Evolutionary conservation across 495 filamentous ascomycete species (phyloP).

Genomic region (Penicillium flavigenum): DNA sequence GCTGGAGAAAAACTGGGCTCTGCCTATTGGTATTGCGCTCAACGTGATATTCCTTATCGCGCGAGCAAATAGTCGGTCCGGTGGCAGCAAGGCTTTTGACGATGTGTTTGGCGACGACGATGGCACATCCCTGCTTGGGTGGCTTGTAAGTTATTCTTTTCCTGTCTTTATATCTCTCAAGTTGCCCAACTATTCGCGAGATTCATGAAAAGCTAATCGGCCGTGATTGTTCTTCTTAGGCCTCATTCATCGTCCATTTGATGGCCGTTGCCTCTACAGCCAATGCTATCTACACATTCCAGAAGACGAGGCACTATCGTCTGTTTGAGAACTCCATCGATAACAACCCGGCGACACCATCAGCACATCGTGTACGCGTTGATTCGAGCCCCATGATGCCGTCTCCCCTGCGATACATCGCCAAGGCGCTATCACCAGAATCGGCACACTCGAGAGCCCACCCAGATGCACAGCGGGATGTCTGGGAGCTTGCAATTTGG

Average conservation of each 20-base stretch:
- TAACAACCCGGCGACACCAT: slow-evolving; percentile 70
- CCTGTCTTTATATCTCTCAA: neutral
- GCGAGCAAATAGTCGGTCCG: slow-evolving; percentile 64
- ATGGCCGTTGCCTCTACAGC: slow-evolving; percentile 61
- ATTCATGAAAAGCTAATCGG: slow-evolving; percentile 10
- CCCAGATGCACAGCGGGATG: slow-evolving; percentile 79
- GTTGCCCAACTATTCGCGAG: slow-evolving; percentile 5
- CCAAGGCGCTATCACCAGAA: slow-evolving; percentile 58
- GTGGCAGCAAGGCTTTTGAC: slow-evolving; percentile 50
- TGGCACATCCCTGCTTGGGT: slow-evolving; percentile 64
- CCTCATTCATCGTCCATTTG: slow-evolving; percentile 64
- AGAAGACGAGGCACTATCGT: slow-evolving; percentile 80
- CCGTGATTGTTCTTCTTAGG: slow-evolving; percentile 42
- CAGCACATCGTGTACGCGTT: slow-evolving; percentile 84
- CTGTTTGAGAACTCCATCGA: slow-evolving; percentile 87
- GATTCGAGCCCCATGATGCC: slow-evolving; percentile 78
- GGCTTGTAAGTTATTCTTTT: slow-evolving; percentile 63
- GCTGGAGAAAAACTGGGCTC: slow-evolving; percentile 66
- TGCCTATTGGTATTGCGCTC: slow-evolving; percentile 67
- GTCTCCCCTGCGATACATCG: slow-evolving; percentile 77
- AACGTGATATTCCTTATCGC: slow-evolving; percentile 83
- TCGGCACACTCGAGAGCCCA: slow-evolving; percentile 74
- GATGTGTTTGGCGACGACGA: slow-evolving; percentile 82
- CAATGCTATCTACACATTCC: slow-evolving; percentile 83
- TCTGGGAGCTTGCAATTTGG: slow-evolving; percentile 95